phyloP scores from a whole-genome alignment of 2,329 filamentous ascomycete genomes.

The Colletotrichum sp. region DNA sequence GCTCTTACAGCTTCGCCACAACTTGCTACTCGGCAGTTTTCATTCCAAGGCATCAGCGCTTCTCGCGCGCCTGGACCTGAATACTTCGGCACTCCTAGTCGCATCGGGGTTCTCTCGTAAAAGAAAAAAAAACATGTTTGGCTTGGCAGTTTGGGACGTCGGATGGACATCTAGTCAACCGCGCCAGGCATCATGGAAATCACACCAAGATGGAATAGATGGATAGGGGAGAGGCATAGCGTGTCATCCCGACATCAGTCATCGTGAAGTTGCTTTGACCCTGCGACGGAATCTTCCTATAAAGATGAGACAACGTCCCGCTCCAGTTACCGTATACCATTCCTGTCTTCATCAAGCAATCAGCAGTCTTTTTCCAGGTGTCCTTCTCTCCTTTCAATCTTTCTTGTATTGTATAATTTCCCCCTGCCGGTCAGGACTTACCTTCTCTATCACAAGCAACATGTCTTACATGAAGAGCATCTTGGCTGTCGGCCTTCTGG shows the following conservation, averaged over 20 bases:
- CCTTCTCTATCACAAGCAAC: slow-evolving; percentile 19
- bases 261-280: background rate
- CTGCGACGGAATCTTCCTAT: background rate
- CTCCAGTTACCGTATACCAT: background rate
- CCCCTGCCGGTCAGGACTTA: slow-evolving; percentile 20
- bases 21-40: background rate
- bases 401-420: slow-evolving; percentile 17
- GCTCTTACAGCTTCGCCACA: background rate
- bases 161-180: background rate
- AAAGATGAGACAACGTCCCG: slow-evolving; percentile 3
- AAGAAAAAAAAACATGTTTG: background rate
- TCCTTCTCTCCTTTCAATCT: slow-evolving; percentile 12
- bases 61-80: background rate
- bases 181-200: background rate
- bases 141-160: slow-evolving; percentile 13
- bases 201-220: background rate
- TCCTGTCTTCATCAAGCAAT: background rate
- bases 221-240: background rate
- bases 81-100: background rate
- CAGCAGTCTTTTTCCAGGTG: slow-evolving; percentile 1
- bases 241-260: slow-evolving; percentile 10
- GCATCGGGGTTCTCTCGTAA: background rate
- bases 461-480: slow-evolving; percentile 36
- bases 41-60: background rate
- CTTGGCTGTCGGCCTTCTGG: slow-evolving; percentile 53